Evolutionary conservation across 768 basidiomycete genomes (phyloP), one percentile per base, ranked within the genome.

Genomic region (Imleria badia): DNA sequence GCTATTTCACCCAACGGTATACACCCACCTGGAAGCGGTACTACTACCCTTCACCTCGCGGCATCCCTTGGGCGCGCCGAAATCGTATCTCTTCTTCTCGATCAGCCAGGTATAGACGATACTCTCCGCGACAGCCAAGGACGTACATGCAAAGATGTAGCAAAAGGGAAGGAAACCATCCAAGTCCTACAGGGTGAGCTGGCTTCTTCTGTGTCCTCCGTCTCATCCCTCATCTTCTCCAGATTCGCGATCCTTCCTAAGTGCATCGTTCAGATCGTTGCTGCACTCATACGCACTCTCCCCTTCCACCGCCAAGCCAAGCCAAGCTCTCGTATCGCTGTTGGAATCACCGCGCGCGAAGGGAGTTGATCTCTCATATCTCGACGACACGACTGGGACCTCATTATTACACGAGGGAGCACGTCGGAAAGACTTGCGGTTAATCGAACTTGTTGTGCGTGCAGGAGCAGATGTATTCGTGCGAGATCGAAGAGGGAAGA

Each of bases 391-490:
- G n/a, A 80, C 85, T 2, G 94, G 94, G 0, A 79, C 81, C 3
- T 84, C 90, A 1, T 71, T 97, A 6, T 76, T 98, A 1, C 95
- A 98, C 59, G 94, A 95, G 68, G 92, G 94, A 1, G 90, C 91
- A 0, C 76, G 81, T 34, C 78, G 93, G 15, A 86, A 87, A 55
- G 92, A 97, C 64, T 73, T 96, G 20, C 77, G 84, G 5, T 72
- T 96, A 19, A 82, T 96, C 26, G 91, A 96, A 64, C 78, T 93
- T n/a, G 87, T 85, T 0, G 83, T 94, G 2, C 81, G 87, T 22
- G 87, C 88, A 10, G 94, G 94, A 0, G 93, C 91, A 0, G 93
- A 95, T 65, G 88, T 95, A 5, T 95, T 95, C 64, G 86, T 89
- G 2, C 78, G 93, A 5, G 88, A 96, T 70, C 77, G 85, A 20